A percentile compares a stretch with the other conserved stretches of the same genome.
phyloP scores from a whole-genome alignment of 1,284 basidiomycete species.

The Leccinum solheimii region DNA sequence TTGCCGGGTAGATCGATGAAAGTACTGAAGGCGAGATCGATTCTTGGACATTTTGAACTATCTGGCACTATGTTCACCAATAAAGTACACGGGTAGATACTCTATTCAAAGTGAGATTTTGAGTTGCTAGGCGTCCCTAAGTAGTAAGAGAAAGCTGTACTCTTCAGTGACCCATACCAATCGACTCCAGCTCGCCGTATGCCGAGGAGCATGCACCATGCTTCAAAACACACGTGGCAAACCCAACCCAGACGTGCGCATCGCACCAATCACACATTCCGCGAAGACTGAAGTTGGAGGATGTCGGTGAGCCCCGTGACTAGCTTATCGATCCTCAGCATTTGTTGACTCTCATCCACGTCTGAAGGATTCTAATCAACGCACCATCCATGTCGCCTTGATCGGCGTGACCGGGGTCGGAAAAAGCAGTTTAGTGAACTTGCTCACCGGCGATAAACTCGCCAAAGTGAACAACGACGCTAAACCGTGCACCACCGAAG shows the following conservation, averaged over 20 bases:
- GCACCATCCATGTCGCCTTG: constrained; percentile 21
- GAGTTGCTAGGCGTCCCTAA: neutral
- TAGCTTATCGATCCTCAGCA: neutral
- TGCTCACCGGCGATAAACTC: constrained; percentile 18
- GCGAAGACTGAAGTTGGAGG: neutral
- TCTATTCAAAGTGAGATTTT: neutral
- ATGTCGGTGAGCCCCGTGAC: constrained; percentile 21
- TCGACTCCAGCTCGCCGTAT: neutral
- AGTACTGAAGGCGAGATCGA: neutral
- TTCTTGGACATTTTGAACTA: neutral
- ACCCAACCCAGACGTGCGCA: neutral
- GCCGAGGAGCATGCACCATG: constrained; percentile 1
- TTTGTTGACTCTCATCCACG: constrained; percentile 4
- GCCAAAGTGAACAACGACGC: constrained; percentile 23
- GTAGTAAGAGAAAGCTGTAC: neutral
- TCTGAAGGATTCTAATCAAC: constrained; percentile 7
- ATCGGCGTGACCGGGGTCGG: constrained; percentile 28
- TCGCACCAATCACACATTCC: neutral
- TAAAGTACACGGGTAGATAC: neutral
- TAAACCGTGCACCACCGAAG: constrained; percentile 23
- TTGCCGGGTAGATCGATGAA: neutral
- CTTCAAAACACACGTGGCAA: neutral
- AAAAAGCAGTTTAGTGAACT: constrained; percentile 32
- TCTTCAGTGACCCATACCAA: neutral
- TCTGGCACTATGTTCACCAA: neutral